Conservation (phyloP, 2,329 filamentous ascomycete species). For the Curvularia lunata region DNA sequence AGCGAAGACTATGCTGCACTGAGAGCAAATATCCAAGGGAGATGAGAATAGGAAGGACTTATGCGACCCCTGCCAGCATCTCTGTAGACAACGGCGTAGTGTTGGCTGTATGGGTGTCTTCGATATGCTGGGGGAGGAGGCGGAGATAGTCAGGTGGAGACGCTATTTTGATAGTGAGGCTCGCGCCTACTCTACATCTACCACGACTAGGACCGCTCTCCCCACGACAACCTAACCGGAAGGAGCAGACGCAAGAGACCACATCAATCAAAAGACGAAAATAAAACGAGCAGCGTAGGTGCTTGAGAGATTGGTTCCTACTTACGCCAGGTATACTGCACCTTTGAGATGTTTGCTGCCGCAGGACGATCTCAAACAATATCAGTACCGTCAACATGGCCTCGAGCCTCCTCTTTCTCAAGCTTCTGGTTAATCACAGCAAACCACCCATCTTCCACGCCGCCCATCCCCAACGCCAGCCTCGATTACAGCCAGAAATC, state of each 20-base stretch:
- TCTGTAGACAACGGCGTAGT: slow-evolving; percentile 23
- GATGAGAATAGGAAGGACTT: slow-evolving; percentile 22
- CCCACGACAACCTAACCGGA: slow-evolving; percentile 8
- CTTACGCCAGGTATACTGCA: slow-evolving; percentile 12
- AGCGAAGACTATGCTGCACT: slow-evolving; percentile 26
- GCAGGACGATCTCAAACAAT: slow-evolving; percentile 1
- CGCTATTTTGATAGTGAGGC: slow-evolving; percentile 14
- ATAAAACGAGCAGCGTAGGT: slow-evolving; percentile 21
- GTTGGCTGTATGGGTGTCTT: slow-evolving; percentile 23
- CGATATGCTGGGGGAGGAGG: slow-evolving; percentile 15
- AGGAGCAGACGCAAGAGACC: slow-evolving; percentile 9
- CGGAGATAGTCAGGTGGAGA: slow-evolving; percentile 10
- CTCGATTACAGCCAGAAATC: neutral
- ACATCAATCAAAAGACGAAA: slow-evolving; percentile 16
- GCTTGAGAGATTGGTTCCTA: slow-evolving; percentile 18
- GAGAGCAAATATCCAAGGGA: slow-evolving; percentile 30
- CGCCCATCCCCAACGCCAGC: neutral
- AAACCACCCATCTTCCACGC: neutral
- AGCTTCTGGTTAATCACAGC: neutral
- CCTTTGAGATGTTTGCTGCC: neutral
- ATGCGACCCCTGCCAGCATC: slow-evolving; percentile 21
- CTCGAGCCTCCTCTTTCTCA: neutral
- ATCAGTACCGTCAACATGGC: slow-evolving; percentile 3
- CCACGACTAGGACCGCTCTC: slow-evolving; percentile 8
- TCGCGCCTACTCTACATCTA: slow-evolving; percentile 17